Conservation (phyloP, 108 stramenopile genomes). For the Stephanodiscus minutulus region DNA sequence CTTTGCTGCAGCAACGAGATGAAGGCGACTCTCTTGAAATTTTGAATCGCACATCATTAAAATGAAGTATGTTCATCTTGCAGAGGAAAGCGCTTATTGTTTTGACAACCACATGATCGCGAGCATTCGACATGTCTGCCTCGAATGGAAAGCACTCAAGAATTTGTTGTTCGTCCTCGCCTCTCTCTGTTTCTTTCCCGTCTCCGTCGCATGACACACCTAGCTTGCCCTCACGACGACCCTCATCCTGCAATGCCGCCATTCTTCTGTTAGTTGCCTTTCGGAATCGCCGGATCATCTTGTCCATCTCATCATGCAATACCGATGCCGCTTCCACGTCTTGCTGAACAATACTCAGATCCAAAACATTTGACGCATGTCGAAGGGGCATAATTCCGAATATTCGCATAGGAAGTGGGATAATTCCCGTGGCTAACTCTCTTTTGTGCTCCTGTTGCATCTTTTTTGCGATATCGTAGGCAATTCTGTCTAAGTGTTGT, state of each 20-base stretch:
- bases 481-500: conserved; percentile 54
- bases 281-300: conserved; percentile 80
- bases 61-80: conserved; percentile 24
- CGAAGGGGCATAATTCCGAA: conserved; percentile 87
- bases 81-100: conserved; percentile 68
- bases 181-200: conserved; percentile 22
- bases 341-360: conserved; percentile 63
- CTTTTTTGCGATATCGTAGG: conserved; percentile 54
- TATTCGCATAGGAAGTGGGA: conserved; percentile 76
- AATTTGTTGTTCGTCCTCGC: conserved; percentile 63
- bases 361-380: conserved; percentile 68
- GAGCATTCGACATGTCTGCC: conserved; percentile 66
- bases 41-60: conserved; percentile 11
- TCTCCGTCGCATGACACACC: conserved; percentile 19
- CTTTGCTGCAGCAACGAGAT: neutral
- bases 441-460: conserved; percentile 50
- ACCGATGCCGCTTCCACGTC: conserved; percentile 38
- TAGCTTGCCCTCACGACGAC: conserved; percentile 62
- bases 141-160: conserved; percentile 75
- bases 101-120: conserved; percentile 60
- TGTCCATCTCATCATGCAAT: conserved; percentile 68
- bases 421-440: conserved; percentile 77
- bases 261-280: conserved; percentile 84
- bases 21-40: conserved; percentile 16
- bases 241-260: conserved; percentile 77